Conservation (phyloP, 108 stramenopile genomes). For the Conticribra guillardii region DNA sequence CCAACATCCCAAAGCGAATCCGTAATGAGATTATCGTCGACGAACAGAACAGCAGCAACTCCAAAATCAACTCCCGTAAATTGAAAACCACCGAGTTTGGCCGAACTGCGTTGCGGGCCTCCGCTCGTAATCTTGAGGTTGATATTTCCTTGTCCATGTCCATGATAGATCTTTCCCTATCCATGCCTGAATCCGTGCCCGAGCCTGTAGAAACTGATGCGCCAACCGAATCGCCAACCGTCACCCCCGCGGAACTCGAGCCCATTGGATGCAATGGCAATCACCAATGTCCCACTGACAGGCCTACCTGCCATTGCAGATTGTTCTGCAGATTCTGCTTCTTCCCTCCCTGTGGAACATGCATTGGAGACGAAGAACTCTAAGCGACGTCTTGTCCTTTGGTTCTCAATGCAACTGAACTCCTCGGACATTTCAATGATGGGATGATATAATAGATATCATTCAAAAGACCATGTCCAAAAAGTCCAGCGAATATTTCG, state of each 20-base stretch:
- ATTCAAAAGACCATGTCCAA: no score
- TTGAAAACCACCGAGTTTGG: background rate
- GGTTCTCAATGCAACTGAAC: no score
- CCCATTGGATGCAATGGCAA: background rate
- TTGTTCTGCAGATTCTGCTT: background rate
- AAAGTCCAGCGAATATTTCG: no score
- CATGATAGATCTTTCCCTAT: background rate
- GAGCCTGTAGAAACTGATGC: no score
- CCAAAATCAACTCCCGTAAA: background rate
- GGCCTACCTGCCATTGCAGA: background rate
- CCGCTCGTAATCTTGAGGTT: background rate
- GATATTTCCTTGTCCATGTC: background rate
- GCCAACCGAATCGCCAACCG: background rate
- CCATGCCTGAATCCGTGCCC: no score
- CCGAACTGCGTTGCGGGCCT: background rate
- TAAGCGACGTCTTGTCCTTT: no score
- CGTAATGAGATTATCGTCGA: background rate
- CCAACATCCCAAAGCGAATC: background rate
- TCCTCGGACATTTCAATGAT: no score
- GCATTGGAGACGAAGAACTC: background rate
- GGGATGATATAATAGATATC: no score
- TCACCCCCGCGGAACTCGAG: background rate
- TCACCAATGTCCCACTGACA: background rate
- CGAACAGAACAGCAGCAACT: background rate
- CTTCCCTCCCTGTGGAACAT: background rate